Percentiles rank a stretch among this genome's conserved stretches.
Evolutionary conservation across 73 alveolate species (phyloP).

Genomic region (Paramecium tetraurelia): DNA sequence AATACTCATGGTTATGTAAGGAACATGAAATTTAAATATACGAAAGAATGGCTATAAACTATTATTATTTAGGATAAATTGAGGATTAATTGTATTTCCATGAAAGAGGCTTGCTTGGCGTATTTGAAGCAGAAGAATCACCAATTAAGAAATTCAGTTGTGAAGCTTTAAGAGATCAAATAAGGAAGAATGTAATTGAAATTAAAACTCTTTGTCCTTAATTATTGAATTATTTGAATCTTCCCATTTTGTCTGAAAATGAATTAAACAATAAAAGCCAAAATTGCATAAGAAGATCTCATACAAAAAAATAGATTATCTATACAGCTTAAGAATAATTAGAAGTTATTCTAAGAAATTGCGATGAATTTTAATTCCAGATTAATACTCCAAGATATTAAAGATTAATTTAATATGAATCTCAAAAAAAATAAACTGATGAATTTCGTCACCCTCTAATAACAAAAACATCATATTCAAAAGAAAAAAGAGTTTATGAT

Average conservation of each 20-base stretch:
- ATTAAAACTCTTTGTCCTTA: neutral
- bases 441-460: neutral
- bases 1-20: neutral
- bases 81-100: slow-evolving; percentile 3
- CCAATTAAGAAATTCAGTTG: neutral
- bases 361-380: neutral
- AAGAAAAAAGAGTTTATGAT: neutral
- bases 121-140: neutral
- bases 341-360: neutral
- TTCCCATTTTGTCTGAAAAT: neutral
- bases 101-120: slow-evolving; percentile 26
- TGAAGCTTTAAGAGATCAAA: neutral
- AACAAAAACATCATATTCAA: neutral
- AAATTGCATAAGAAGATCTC: neutral
- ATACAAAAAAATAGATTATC: neutral
- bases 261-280: neutral
- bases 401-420: neutral
- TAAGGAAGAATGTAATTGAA: neutral
- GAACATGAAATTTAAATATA: slow-evolving; percentile 14
- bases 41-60: slow-evolving; percentile 28
- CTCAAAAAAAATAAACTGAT: neutral
- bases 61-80: slow-evolving; percentile 17
- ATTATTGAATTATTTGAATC: neutral
- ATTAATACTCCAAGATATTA: slow-evolving; percentile 1
- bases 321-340: neutral